phyloP scores from a whole-genome alignment of 441 rosid genomes.

The Adansonia madagascariensis region DNA sequence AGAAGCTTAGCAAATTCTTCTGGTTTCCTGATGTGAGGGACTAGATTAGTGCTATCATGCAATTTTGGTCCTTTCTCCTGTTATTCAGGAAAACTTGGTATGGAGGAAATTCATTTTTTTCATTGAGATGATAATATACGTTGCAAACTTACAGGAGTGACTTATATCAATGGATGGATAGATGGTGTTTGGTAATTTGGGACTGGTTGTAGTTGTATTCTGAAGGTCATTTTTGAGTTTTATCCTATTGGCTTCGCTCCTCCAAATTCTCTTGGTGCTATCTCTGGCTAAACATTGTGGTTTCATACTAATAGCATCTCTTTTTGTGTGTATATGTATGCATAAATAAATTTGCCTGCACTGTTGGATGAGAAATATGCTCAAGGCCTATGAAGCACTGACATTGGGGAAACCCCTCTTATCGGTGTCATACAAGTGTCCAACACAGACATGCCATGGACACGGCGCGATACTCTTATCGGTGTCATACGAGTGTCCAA shows the following conservation, averaged over 20 bases:
- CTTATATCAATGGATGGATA: not conserved
- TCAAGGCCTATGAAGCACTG: too few species aligned
- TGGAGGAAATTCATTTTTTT: slow-evolving; percentile 4
- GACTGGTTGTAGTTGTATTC: not conserved
- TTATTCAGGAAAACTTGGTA: not conserved
- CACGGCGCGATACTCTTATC: too few species aligned
- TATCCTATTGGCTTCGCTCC: not conserved
- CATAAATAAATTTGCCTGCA: not conserved
- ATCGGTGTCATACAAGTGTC: too few species aligned
- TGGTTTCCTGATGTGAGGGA: not conserved
- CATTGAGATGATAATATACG: not conserved
- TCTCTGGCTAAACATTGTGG: not conserved
- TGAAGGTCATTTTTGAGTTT: not conserved
- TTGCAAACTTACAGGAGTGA: slow-evolving; percentile 9
- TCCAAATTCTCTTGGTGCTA: not conserved
- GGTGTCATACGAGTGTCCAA: too few species aligned
- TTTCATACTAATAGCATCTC: not conserved
- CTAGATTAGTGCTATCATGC: not conserved
- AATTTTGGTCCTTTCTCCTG: slow-evolving; percentile 6
- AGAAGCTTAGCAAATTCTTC: slow-evolving; percentile 11
- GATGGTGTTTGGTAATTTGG: not conserved
- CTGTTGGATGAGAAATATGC: not conserved
- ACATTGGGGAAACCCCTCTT: too few species aligned
- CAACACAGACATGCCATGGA: too few species aligned
- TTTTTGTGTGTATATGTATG: not conserved